Evolutionary conservation across 345 rosid genomes (phyloP), one percentile per base, ranked within the genome.

Genomic region (Citrus inodora): DNA sequence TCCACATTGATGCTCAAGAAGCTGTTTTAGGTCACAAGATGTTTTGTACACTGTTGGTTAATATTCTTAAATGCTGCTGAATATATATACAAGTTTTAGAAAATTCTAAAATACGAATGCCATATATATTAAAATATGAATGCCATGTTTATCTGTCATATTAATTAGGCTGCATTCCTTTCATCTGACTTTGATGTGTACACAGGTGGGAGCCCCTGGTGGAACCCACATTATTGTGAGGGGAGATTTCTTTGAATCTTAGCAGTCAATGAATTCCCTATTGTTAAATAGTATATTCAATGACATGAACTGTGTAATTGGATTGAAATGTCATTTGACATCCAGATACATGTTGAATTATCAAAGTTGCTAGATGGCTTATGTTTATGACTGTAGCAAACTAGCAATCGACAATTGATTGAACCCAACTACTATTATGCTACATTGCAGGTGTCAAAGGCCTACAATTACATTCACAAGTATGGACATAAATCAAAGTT

Each of bases 381-480:
- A 33, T 70, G 7, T 38, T 58, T 33, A 40, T 59, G 59, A 10
- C 11, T 14, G 14, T 40, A 69, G 61, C 60, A 37, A 61, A 13
- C 51, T 13, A 46, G 51, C 17, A 46, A 46, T 48, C 56, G 61
- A 27, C 38, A 70, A 46, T 27, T 67, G 65, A 42, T 40, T 46
- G 28, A 74, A 69, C 30, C 46, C 28, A 22, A 13, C 14, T n/a
- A 48, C 62, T 35, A 9, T 38, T 55, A 17, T 61, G 28, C 32
- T 40, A 59, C 27, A 46, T 72, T 83, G 67, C 85, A 92, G 94
- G 90, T 85, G 46, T 83, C 86, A 75, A 93, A 91, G 82, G 86
- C 92, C 60, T 92, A 92, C 78, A 96, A 93, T 80, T 96, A 93
- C 82, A 93, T 96, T 73, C 99, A 96, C 87, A 96, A 93, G 82